phyloP scores from a whole-genome alignment of 441 rosid species.

The Populus hybrid region DNA sequence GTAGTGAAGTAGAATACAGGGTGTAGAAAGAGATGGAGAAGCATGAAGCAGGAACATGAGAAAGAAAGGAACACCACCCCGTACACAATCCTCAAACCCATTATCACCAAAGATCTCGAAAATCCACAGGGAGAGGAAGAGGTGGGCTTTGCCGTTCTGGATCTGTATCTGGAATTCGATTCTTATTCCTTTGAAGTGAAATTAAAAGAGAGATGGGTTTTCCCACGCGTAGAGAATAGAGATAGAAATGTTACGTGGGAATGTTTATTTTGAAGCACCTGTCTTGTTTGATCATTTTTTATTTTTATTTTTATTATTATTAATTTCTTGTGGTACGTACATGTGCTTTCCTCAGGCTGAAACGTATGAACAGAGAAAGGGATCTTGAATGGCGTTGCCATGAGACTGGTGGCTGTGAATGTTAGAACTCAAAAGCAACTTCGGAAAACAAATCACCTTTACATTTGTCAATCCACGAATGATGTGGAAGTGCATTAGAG shows the following conservation, averaged over 20 bases:
- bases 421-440: too few relatives aligned
- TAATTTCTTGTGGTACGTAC: not conserved
- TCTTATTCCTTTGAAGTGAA: not conserved
- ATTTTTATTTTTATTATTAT: not conserved
- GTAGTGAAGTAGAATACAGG: slow-evolving; percentile 45
- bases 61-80: slow-evolving; percentile 42
- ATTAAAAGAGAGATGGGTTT: not conserved
- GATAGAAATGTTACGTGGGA: not conserved
- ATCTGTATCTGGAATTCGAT: not conserved
- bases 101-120: not conserved
- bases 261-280: not conserved
- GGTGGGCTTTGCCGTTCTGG: not conserved
- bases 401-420: too few relatives aligned
- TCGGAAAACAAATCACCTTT: too few relatives aligned
- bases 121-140: not conserved
- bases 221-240: slow-evolving; percentile 4
- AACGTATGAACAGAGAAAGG: not conserved
- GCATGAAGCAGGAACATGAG: slow-evolving; percentile 58
- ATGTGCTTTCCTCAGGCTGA: not conserved
- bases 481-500: too few relatives aligned
- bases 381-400: not conserved
- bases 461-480: too few relatives aligned
- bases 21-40: slow-evolving; percentile 45
- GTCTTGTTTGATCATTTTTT: not conserved
- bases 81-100: slow-evolving; percentile 39